Evolutionary conservation across 1,139 yeast genomes (phyloP), one percentile per base, ranked within the genome.

Genomic region (Nakaseomyces delphensis): DNA sequence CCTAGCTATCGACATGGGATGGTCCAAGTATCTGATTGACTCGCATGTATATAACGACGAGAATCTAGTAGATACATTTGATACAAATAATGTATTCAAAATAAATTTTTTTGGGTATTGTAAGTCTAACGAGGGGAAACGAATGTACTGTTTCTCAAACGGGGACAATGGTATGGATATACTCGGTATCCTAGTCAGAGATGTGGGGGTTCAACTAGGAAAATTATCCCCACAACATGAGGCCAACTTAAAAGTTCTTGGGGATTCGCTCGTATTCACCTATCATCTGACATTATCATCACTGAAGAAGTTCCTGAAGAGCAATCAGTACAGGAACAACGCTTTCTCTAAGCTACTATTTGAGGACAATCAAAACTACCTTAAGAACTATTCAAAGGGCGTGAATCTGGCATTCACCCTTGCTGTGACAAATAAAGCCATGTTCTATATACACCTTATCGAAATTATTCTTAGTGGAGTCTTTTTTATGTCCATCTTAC

Each of bases 1-100:
- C 50, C 60, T 78, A 44, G 79, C 82, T 0, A 67, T 70, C 36
- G 83, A 78, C 52, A 67, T 77, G 55, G 71, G 63, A 38, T 59
- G 58, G 60, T 43, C 49, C 11, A 50, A 47, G 24, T 51, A 48
- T 5, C 36, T 50, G 5, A 36, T 45, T 10, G 48, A 49, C 23
- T 40, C 54, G 23, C 42, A 41, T 2, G 40, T 51, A 6, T 57
- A 58, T 42, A 47, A 52, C 19, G 56, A 57, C 13, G 54, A 54
- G n/a, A 51, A 57, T 28, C 41, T 59, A 31, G 53, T 57, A 3
- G 52, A 57, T 32, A 53, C 60, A 1, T 56, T 57, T 21, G 43
- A 54, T 27, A 35, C 53, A 3, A 46, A 48, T 7, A 55, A 52
- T 28, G 38, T 38, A 1, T 59, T 49, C 37, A 48, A 48, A 14